Evolutionary conservation across 139 green algal species (phyloP), one percentile per base, ranked within the genome.

Genomic region (Chlorella sorokiniana): DNA sequence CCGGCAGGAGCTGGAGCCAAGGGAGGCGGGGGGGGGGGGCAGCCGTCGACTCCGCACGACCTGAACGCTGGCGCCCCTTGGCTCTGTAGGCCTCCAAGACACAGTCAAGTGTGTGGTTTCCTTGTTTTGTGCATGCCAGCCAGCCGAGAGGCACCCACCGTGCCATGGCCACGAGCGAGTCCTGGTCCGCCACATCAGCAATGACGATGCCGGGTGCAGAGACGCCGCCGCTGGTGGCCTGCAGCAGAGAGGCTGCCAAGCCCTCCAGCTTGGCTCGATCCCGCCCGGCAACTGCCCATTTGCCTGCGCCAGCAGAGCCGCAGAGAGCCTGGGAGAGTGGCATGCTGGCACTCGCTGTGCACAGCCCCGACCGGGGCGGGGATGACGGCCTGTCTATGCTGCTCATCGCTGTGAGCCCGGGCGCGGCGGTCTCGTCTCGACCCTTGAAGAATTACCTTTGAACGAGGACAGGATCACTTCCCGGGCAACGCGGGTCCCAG

Each of bases 161-260:
- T 42, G 68, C 70, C 74, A 82, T 92, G 33, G n/a, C 41, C 11
- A 77, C n/a, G 22, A 94, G 70, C 2, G 61, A 76, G 25, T 82
- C 75, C 0, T 51, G 62, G n/a, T 92, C 45, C 2, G 23, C 37
- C 29, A 86, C 80, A 52, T 93, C 89, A 22, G 90, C 88, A 31
- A 88, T 37, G 4, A 94, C 23, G 20, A 93, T 79, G 40, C 78
- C 41, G 4, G 86, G 42, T 0, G 64, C 7, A 25, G 40, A 0
- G 37, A 27, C 29, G 35, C 37, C 62, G 38, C n/a, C 52, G 11
- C 22, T 29, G 48, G 23, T 31, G 61, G n/a, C n/a, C 38, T 69
- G n/a, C 11, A 23, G 52, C 56, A 77, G 48, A 18, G 41, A 80
- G 25, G 62, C 61, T 1, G 44, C 76, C 62, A 84, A 27, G 0